phyloP scores from a whole-genome alignment of 106 monocot species.

The Alisma plantagoaquatica region DNA sequence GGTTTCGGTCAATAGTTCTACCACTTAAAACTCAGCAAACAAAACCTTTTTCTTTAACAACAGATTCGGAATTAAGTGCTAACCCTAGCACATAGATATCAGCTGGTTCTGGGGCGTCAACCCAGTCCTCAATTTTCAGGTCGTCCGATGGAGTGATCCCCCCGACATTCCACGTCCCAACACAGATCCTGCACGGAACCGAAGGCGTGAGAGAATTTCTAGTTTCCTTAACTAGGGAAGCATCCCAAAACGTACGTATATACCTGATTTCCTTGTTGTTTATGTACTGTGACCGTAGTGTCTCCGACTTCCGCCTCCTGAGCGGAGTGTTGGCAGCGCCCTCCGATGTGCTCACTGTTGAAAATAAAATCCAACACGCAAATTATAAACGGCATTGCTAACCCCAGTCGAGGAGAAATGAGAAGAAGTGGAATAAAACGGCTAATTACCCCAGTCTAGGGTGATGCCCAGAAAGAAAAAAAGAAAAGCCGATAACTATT shows the following conservation, averaged over 20 bases:
- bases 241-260: background rate
- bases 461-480: background rate
- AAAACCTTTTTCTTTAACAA: too few species aligned
- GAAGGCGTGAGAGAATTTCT: background rate
- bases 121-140: conserved; percentile 71
- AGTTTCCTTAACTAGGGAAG: background rate
- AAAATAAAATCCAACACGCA: background rate
- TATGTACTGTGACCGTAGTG: conserved; percentile 72
- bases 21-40: too few species aligned
- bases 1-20: too few species aligned
- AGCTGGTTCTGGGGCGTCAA: conserved; percentile 54
- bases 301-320: conserved; percentile 67
- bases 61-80: too few species aligned
- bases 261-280: conserved; percentile 79
- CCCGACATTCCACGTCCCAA: conserved; percentile 89
- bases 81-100: conserved; percentile 86
- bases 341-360: conserved; percentile 1
- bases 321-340: background rate
- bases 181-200: conserved; percentile 39
- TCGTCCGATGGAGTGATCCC: conserved; percentile 68
- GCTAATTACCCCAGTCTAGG: background rate
- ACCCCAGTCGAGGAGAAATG: background rate
- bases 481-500: too few species aligned
- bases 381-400: background rate
- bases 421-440: background rate